Evolutionary conservation across 2,329 filamentous ascomycete species (phyloP), one percentile per base, ranked within the genome.

Genomic region (Aspergillus ochraceoroseus): DNA sequence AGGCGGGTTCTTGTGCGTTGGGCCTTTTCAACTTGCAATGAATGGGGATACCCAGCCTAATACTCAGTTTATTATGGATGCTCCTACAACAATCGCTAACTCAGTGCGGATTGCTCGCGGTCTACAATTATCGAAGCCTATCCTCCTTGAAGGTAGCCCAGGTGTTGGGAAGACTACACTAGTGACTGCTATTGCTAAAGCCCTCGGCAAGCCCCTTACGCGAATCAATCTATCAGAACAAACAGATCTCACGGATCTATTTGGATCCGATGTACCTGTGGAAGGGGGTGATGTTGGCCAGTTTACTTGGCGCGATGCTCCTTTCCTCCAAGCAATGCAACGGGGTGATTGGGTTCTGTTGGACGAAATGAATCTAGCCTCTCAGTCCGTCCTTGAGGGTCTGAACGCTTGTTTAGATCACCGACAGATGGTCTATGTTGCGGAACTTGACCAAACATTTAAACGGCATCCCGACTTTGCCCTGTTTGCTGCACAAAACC

Each of bases 341-440:
- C 85, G 80, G 43, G 92, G 92, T 18, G 86, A 94, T 54, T 98
- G 92, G 92, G 92, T 98, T 7, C 72, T 98, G 18, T 75, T 98
- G 0, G 92, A 98, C 58, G 92, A 98, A 70, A 98, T 98, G 92
- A 98, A 98, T 56, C 70, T 98, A 48, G 92, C 94, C 1, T 96
- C 90, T 0, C 92, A 98, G 61, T 94, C 90, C 3, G 89, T 98
- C 2, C 76, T 98, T 1, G 92, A 98, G 68, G 94, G 92, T 48
- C 71, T 98, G 20, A 98, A 98, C 53, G 90, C 92, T 14, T 96
- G 92, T 68, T 75, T 98, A 19, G 92, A 98, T 63, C 94, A 98
- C 62, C 82, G 94, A 64, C 90, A 92, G 43, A 87, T 95, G 63
- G 87, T 95, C 0, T 98, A 95, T 59, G 82, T 98, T 44, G 87